These are phyloP conservation scores for Artemisia argyi DNA, from an alignment of 129 eudicot species.

Conservation along the genomic window DNA sequence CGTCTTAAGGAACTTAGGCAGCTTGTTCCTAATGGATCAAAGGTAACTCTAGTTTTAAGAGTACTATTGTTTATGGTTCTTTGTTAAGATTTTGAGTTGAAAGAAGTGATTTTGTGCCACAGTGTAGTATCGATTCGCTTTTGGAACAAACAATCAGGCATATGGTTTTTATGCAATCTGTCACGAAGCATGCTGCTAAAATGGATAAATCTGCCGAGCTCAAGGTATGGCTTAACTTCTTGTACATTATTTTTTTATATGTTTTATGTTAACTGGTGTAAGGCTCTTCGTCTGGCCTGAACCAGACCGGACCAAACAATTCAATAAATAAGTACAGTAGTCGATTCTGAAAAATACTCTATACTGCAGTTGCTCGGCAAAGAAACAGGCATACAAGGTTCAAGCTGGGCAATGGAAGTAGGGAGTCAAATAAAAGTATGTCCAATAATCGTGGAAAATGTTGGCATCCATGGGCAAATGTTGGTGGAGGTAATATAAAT, in stretches of 20 bases:
- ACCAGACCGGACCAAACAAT: background rate
- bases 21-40: conserved; percentile 93
- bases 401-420: conserved; percentile 98
- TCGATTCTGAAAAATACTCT: no score
- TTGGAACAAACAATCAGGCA: conserved; percentile 90
- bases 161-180: conserved; percentile 74
- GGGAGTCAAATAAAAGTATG: conserved; percentile 61
- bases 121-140: conserved; percentile 97
- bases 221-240: conserved; percentile 49
- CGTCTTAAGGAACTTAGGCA: conserved; percentile 80
- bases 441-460: conserved; percentile 81
- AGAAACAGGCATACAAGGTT: conserved; percentile 51
- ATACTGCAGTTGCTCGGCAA: conserved; percentile 54
- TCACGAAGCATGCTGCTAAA: conserved; percentile 75
- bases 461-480: conserved; percentile 75
- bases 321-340: background rate
- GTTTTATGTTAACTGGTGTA: background rate
- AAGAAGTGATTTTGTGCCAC: conserved; percentile 34
- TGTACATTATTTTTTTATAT: background rate
- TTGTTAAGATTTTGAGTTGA: conserved; percentile 15
- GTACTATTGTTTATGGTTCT: background rate
- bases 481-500: conserved; percentile 60
- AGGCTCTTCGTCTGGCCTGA: background rate
- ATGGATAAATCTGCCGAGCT: conserved; percentile 55
- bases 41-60: conserved; percentile 46